Conservation (phyloP, 306 rosid species). For the Cucumis sativus region Cucumber_9930_V3 NC_026657.2:33553001-33553500, state of each 20-base stretch:
- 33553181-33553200: neutral
- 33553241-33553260: neutral
- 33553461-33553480: too few species aligned
- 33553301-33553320: neutral
- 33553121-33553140: neutral
- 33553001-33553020: neutral
- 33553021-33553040: neutral
- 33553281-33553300: neutral
- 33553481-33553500: too few species aligned
- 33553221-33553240: neutral
- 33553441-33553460: too few species aligned
- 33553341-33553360: too few species aligned
- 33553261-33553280: neutral
- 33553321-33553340: too few species aligned
- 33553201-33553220: neutral
- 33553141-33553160: neutral
- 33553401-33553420: too few species aligned
- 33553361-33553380: too few species aligned
- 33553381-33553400: too few species aligned
- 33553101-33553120: neutral
- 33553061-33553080: neutral
- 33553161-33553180: neutral
- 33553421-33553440: too few species aligned
- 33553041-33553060: neutral
- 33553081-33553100: neutral